Evolutionary conservation across 441 rosid genomes (phyloP), one percentile per base, ranked within the genome.

Genomic region (Pelargonium citronellum): DNA sequence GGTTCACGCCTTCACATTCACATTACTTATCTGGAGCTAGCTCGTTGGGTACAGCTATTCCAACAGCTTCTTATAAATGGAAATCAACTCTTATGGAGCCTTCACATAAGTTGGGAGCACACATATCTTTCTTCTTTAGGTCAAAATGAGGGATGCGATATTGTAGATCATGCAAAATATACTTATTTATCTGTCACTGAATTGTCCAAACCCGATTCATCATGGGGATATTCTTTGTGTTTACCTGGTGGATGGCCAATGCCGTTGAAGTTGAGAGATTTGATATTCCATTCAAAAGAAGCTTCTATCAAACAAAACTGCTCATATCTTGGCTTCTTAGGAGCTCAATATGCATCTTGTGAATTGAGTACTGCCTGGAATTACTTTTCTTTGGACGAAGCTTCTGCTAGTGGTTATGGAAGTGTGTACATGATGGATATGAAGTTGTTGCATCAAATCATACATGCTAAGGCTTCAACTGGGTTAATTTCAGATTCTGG

Each of bases 211-310:
- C 76, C 71, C 69, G 78, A 68, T 70, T 78, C 75, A 41, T 70
- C 78, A 13, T 65, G 75, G 75, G 83, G 76, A 49, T 67, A 68
- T 60, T 74, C 82, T 76, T 73, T 89, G 74, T 81, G 74, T 78
- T 73, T 90, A 66, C 89, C 97, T 64, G 97, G 92, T 65, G 97
- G 97, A 74, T 94, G 93, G 97, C 96, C 95, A 64, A 78, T 79
- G 75, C 91, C 96, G 30, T 76, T 89, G 83, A 83, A 83, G 67
- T 64, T 87, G 82, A 80, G 79, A 74, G 88, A 87, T 86, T 76
- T 84, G 37, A 71, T 84, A 34, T 81, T 81, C 83, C 78, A 91
- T 78, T 86, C 99, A 11, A 85, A 76, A 74, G 94, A 84, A 74
- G 78, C 84, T 66, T 79, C 86, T 78, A 83, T 95, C 76, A 87